phyloP scores from a whole-genome alignment of 1,284 basidiomycete species.

The Ceratobasidium papillatum region DNA sequence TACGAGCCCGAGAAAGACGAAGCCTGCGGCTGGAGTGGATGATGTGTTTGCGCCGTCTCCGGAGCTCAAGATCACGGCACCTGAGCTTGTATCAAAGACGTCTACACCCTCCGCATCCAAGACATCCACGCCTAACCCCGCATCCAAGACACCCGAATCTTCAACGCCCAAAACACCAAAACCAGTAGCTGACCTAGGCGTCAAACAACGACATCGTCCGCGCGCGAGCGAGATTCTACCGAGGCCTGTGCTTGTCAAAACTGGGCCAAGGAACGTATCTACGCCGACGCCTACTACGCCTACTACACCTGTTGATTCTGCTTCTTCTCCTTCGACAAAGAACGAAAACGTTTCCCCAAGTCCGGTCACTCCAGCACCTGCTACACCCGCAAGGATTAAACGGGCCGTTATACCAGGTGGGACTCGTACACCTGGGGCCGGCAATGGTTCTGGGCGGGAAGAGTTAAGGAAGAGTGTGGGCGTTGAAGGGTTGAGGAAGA shows the following conservation, averaged over 20 bases:
- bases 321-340: background rate
- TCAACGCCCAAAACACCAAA: slow-evolving; percentile 6
- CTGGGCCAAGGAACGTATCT: slow-evolving; percentile 22
- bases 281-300: slow-evolving; percentile 30
- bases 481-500: slow-evolving; percentile 15
- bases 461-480: slow-evolving; percentile 30
- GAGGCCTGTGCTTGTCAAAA: background rate
- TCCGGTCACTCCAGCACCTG: background rate
- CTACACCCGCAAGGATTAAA: slow-evolving; percentile 3
- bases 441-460: background rate
- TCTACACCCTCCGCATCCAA: too few relatives aligned
- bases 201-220: slow-evolving; percentile 29
- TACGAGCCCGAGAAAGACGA: slow-evolving; percentile 27
- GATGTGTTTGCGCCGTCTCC: background rate
- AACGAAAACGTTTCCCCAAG: background rate
- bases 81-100: too few relatives aligned
- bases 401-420: slow-evolving; percentile 29
- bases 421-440: slow-evolving; percentile 10
- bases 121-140: background rate
- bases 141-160: background rate
- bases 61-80: too few relatives aligned
- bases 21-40: slow-evolving; percentile 4
- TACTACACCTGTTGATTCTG: slow-evolving; percentile 18
- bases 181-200: background rate
- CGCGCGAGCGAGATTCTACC: slow-evolving; percentile 31